Evolutionary conservation across 2,329 filamentous ascomycete species (phyloP), one percentile per base, ranked within the genome.

Genomic region (Aspergillus awamori): DNA sequence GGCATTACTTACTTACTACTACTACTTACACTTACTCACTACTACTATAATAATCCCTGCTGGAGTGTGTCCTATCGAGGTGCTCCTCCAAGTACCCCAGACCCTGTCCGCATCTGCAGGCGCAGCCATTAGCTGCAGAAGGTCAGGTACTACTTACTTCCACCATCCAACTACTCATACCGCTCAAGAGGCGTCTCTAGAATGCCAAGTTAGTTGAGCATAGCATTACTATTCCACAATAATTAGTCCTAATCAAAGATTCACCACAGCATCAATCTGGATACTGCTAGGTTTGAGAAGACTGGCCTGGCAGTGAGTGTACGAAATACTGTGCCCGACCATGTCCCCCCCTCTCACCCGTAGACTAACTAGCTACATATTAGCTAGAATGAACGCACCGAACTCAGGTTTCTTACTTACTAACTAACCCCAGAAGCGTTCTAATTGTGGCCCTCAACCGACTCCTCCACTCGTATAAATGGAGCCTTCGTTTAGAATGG

Each of bases 21-120:
- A 20, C 20, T 20, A 28, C 26, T 30, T 30, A 11, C 10, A 30
- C 10, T 30, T 10, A 10, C 11, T 10, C 10, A 30, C 28, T 30
- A 30, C 4, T 30, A 30, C 10, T 8, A 30, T 15, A 36, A 26
- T 51, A 15, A 28, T 11, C 47, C 47, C 47, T 33, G 47, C 47
- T 33, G 8, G 20, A 30, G 28, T 11, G 28, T 30, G 8, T 30
- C 11, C 28, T 53, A 5, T 47, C 22, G 38, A 33, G 33, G 45
- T 22, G 33, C 30, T 49, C 36, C 53, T 24, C 15, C 33, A 41
- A 59, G 55, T 38, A 63, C 61, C 65, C 65, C 57, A 47, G 65
- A 67, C 65, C 65, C 60, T 67, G 63, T 63, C 57, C 53, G 55
- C 59, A 63, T 58, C 61, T 60, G 61, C 63, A 63, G 59, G 28